A percentile compares a stretch with the other conserved stretches of the same genome.
Conservation (phyloP, 164 flowering plant species). For the Vitis amurensis region DNA sequence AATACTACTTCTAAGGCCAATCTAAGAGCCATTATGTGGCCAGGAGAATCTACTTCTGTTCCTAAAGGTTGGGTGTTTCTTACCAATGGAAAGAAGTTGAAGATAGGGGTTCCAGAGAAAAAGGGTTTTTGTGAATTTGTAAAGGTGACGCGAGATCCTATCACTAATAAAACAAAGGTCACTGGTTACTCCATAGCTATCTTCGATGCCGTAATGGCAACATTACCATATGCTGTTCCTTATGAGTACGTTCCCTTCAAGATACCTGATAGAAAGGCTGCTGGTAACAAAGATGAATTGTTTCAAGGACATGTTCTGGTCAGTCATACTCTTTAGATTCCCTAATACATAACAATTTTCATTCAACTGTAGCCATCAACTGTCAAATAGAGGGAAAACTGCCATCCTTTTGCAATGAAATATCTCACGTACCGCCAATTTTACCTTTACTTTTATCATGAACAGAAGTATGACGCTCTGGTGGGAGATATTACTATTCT, state of each 20-base stretch:
- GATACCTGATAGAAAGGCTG: not conserved
- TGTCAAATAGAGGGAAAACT: no score
- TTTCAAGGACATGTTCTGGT: slow-evolving; percentile 30
- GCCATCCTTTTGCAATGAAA: no score
- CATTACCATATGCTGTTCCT: not conserved
- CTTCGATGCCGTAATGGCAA: not conserved
- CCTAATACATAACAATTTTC: no score
- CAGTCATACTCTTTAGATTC: not conserved
- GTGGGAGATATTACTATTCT: slow-evolving; percentile 37
- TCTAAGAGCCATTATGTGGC: slow-evolving; percentile 28
- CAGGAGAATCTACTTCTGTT: slow-evolving; percentile 23
- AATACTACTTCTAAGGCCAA: not conserved
- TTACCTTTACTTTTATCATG: not conserved
- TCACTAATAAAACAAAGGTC: not conserved
- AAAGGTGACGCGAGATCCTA: slow-evolving; percentile 11
- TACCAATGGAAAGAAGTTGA: slow-evolving; percentile 28
- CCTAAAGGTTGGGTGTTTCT: slow-evolving; percentile 41
- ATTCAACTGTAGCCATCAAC: no score
- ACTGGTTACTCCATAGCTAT: not conserved
- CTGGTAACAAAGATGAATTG: not conserved
- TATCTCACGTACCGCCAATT: no score
- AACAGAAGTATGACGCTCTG: slow-evolving; percentile 32
- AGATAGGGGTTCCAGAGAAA: slow-evolving; percentile 41
- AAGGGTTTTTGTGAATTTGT: slow-evolving; percentile 35
- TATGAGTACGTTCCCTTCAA: not conserved